These are phyloP conservation scores for Phyllosticta citribraziliensis DNA, from an alignment of 2,329 filamentous ascomycete genomes.

Conservation along the genomic window DNA sequence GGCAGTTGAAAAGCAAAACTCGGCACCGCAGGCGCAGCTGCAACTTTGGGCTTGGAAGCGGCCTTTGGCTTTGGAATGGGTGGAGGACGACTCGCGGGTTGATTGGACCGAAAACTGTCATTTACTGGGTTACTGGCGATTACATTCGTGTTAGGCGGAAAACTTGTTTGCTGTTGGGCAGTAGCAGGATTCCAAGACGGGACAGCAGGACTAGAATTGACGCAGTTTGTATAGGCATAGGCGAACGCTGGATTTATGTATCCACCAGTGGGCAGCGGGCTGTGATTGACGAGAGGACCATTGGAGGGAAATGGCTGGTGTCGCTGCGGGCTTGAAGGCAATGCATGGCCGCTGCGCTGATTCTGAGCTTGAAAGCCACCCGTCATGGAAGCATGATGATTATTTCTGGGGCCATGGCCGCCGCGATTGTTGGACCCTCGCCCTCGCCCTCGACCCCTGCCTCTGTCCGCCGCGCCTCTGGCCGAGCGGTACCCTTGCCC, in stretches of 20 bases:
- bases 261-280: conserved; percentile 1
- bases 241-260: conserved; percentile 15
- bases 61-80: neutral
- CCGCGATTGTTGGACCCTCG: conserved; percentile 14
- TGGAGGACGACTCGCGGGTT: neutral
- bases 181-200: neutral
- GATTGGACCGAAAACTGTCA: neutral
- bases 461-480: conserved; percentile 10
- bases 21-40: conserved; percentile 21
- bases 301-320: neutral
- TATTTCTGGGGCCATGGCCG: neutral
- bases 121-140: neutral
- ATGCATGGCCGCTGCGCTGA: neutral
- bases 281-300: neutral
- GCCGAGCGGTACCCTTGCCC: neutral
- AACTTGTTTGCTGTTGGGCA: neutral
- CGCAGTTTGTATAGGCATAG: neutral
- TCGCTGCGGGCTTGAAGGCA: neutral
- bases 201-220: neutral
- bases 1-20: conserved; percentile 28
- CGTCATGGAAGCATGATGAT: neutral
- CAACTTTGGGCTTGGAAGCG: neutral
- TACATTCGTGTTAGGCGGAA: neutral
- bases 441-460: conserved; percentile 22
- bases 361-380: neutral